Evolutionary conservation across 2,329 filamentous ascomycete species (phyloP).

Genomic region (Helotiales sp.): DNA sequence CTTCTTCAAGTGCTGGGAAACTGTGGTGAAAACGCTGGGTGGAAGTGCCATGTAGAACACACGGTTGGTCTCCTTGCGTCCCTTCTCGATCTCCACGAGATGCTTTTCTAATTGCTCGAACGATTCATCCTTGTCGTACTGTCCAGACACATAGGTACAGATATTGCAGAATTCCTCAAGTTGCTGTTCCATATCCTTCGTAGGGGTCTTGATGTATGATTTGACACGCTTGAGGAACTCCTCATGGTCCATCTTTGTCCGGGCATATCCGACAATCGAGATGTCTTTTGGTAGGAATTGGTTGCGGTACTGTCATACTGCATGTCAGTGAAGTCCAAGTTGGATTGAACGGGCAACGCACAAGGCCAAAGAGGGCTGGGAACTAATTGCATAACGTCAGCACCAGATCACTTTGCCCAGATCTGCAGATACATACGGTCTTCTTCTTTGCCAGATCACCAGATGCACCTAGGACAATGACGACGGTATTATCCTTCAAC

Average conservation of each 20-base stretch:
- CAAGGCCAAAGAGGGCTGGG: conserved; percentile 94
- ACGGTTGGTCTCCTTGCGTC: conserved; percentile 81
- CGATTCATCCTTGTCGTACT: conserved; percentile 96
- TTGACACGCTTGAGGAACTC: conserved; percentile 94
- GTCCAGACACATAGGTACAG: conserved; percentile 94
- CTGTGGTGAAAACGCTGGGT: conserved; percentile 96
- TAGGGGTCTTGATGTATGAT: conserved; percentile 98
- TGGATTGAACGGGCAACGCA: conserved; percentile 58
- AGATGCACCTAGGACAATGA: conserved; percentile 94
- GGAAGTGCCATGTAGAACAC: conserved; percentile 99
- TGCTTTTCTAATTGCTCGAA: conserved; percentile 87
- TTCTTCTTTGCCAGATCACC: conserved; percentile 99
- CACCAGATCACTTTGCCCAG: background rate
- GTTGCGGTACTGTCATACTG: conserved; percentile 79
- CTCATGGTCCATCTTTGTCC: conserved; percentile 98
- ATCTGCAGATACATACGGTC: conserved; percentile 65
- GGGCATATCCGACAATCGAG: conserved; percentile 96
- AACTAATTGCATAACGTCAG: conserved; percentile 63
- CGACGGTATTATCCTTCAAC: conserved; percentile 97
- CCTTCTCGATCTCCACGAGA: conserved; percentile 82
- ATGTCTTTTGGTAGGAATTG: conserved; percentile 98
- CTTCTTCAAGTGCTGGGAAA: conserved; percentile 95
- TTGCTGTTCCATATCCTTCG: conserved; percentile 96
- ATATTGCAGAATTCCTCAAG: conserved; percentile 85
- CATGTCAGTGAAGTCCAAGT: conserved; percentile 28